Evolutionary conservation across 352 stramenopile genomes (phyloP), one percentile per base, ranked within the genome.

Genomic region (Phytophthora macrochlamydospora): DNA sequence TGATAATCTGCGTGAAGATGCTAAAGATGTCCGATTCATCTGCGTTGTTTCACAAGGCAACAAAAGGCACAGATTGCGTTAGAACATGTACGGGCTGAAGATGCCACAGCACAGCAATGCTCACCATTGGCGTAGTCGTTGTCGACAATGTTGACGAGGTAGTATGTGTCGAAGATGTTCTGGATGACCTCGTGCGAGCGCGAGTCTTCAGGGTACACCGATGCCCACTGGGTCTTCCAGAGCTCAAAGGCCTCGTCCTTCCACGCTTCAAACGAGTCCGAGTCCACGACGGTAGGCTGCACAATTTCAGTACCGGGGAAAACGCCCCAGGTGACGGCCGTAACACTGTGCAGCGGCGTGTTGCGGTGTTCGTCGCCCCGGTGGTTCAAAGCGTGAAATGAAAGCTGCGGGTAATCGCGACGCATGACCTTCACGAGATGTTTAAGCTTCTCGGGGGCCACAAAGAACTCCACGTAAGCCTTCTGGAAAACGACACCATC

Each of bases 391-490:
- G 86, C 86, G 60, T 94, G 86, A 75, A 85, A 94, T 53, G 86
- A 94, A 46, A 94, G 70, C 53, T 87, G 69, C 8, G 86, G 83
- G 67, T 90, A 94, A 29, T 92, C 80, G 55, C 73, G 59, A 11
- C 86, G 60, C 55, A 83, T 79, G 52, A 81, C 71, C 45, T 66
- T 81, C 7, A 92, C 67, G 12, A 92, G 72, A 55, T 92, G 81
- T 13, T 71, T 68, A 14, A 95, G 80, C 62, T 94, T 81, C 12
- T 73, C 71, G 24, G 96, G 96, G 32, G 89, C 95, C 29, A 92
- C 88, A 74, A 99, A 99, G 76, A 97, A 99, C 81, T 99, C 97
- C 55, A 98, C 92, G 79, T 99, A 99, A 6, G 95, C 97, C 84
- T 99, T 99, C 83, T 99, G 97, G 82, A 99, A 99, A 31, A 99